Percentiles rank a stretch among this genome's conserved stretches.
These are phyloP conservation scores for Umbelopsis sp. DNA, from an alignment of 192 early-diverging fungal species.

Conservation along the genomic window DNA sequence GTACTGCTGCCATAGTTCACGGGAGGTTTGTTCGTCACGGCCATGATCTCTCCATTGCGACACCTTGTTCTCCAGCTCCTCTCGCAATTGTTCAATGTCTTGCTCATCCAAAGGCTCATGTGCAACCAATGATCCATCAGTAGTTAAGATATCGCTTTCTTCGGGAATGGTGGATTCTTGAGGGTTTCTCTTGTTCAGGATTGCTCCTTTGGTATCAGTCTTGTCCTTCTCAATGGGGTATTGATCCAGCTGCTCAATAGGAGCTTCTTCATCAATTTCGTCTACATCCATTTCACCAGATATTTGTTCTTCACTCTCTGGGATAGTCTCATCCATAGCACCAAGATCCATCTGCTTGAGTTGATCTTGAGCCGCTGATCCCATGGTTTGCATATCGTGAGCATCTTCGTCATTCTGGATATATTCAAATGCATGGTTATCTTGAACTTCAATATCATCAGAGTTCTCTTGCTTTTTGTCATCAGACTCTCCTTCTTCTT, in stretches of 20 bases:
- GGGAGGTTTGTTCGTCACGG: conserved; percentile 60
- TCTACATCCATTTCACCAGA: conserved; percentile 68
- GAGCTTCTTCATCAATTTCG: conserved; percentile 43
- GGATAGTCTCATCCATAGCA: conserved; percentile 50
- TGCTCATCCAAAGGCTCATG: conserved; percentile 53
- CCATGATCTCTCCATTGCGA: conserved; percentile 74
- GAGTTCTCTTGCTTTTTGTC: conserved; percentile 51
- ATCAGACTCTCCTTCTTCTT: conserved; percentile 40
- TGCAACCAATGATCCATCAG: conserved; percentile 29
- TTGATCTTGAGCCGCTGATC: conserved; percentile 69
- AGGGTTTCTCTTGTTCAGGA: conserved; percentile 40
- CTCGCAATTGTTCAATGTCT: conserved; percentile 75
- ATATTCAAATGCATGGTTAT: conserved; percentile 72
- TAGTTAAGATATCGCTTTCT: conserved; percentile 34
- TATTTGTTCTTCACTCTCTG: conserved; percentile 48
- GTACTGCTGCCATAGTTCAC: conserved; percentile 89
- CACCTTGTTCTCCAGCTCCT: conserved; percentile 76
- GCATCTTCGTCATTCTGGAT: conserved; percentile 76
- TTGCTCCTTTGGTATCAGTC: conserved; percentile 48
- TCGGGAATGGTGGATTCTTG: conserved; percentile 38
- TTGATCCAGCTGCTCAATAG: conserved; percentile 38
- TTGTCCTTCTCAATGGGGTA: conserved; percentile 22
- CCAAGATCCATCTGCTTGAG: conserved; percentile 61
- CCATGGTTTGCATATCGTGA: conserved; percentile 76
- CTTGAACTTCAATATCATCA: conserved; percentile 51